phyloP scores from a whole-genome alignment of 495 filamentous ascomycete genomes.

The Aspergillus homomorphus region DNA sequence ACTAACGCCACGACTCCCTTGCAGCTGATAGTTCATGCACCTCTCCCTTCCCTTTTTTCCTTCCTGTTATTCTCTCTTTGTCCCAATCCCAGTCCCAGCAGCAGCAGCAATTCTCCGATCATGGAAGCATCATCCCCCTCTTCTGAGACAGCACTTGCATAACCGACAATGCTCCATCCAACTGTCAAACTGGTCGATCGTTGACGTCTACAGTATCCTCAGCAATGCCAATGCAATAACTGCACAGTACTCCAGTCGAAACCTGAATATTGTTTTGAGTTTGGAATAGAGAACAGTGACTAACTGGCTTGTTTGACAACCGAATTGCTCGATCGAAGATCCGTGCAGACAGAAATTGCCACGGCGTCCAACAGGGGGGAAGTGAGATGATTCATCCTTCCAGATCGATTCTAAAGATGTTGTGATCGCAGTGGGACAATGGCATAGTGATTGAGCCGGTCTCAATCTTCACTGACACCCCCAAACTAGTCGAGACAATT shows the following conservation, averaged over 20 bases:
- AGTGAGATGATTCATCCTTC: neutral
- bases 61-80: neutral
- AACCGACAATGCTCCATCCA: too few species aligned
- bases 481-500: neutral
- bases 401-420: neutral
- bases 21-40: constrained; percentile 7
- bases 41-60: neutral
- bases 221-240: too few species aligned
- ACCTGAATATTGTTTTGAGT: neutral
- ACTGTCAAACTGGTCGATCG: neutral
- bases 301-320: too few species aligned
- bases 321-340: neutral
- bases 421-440: neutral
- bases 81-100: neutral
- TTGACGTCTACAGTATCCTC: too few species aligned
- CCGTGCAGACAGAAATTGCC: neutral
- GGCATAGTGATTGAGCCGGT: neutral
- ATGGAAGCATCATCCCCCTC: neutral
- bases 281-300: too few species aligned
- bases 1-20: neutral
- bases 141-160: neutral
- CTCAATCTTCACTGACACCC: neutral
- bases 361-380: too few species aligned
- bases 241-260: neutral
- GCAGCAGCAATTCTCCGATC: neutral